Evolutionary conservation across 129 eudicot genomes (phyloP), one percentile per base, ranked within the genome.

Genomic region (Apium graveolens): DNA sequence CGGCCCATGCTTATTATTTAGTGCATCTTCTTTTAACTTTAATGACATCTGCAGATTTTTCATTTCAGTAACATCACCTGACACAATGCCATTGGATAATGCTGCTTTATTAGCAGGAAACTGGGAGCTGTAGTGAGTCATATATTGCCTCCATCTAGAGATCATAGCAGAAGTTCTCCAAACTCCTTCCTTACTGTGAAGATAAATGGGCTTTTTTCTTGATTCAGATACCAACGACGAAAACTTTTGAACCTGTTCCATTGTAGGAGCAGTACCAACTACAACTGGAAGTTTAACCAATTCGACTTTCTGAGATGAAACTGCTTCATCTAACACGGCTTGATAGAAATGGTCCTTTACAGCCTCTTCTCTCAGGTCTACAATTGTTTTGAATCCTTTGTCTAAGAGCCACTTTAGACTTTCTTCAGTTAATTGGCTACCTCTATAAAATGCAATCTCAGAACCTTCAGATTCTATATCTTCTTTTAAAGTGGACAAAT

Each of bases 351-450:
- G 76, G 84, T 95, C 99, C 86, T 95, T 95, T 74, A 95, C 93
- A 75, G 42, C 81, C 87, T 95, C 99, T 18, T 89, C 99, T 83
- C 99, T 86, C 79, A 95, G 89, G 85, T 95, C 99, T 42, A 92
- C 89, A 80, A 95, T 90, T 4, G 96, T 95, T 85, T 81, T 87
- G 62, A 95, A 95, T 27, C 95, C 99, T 74, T 86, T 92, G 70
- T 88, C 99, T 74, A 95, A 44, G 38, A 95, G 85, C 99, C 97
- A 95, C 80, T 83, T 86, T 46, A 95, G 81, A 78, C 99, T 89
- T 82, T 95, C 99, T 79, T 95, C 99, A 0, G 96, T 95, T 69
- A 95, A 88, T 81, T 95, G 99, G 79, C 99, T 88, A 84, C 99
- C 99, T 77, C 86, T 88, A 96, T 94, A 91, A 76, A 95, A 95